A percentile compares a stretch with the other conserved stretches of the same genome.
Evolutionary conservation across 1,284 basidiomycete genomes (phyloP).

Genomic region (Rhodofomes roseus): DNA sequence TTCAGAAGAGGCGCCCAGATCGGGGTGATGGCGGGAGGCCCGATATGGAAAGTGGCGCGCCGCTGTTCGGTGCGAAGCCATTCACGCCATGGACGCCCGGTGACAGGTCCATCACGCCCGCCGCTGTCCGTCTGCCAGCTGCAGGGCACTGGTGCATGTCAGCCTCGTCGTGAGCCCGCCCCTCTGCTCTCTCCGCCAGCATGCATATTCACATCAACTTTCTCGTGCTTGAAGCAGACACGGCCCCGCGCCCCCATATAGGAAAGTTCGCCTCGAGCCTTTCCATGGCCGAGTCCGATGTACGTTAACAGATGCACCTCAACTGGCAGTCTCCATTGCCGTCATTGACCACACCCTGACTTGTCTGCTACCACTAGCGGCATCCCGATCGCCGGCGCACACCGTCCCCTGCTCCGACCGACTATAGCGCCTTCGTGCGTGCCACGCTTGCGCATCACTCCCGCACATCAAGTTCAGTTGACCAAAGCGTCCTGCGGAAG

Average conservation of each 20-base stretch:
- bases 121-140: background rate
- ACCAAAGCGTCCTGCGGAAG: constrained; percentile 60
- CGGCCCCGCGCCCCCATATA: background rate
- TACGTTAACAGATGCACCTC: background rate
- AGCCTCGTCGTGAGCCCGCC: background rate
- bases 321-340: background rate
- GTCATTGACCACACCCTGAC: background rate
- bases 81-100: background rate
- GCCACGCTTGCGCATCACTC: constrained; percentile 50
- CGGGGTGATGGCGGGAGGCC: background rate
- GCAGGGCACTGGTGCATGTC: background rate
- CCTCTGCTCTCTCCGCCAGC: background rate
- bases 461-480: constrained; percentile 41
- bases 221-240: constrained; percentile 5
- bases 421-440: constrained; percentile 59
- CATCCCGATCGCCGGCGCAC: background rate
- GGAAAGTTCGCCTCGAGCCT: background rate
- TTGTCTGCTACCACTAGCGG: background rate
- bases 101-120: background rate
- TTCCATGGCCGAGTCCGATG: constrained; percentile 4
- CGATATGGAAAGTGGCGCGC: background rate
- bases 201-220: constrained; percentile 9
- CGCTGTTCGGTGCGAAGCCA: background rate
- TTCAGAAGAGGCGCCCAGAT: background rate
- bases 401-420: constrained; percentile 33